Evolutionary conservation across 2,329 filamentous ascomycete genomes (phyloP).

Genomic region (Fusarium xylarioides): DNA sequence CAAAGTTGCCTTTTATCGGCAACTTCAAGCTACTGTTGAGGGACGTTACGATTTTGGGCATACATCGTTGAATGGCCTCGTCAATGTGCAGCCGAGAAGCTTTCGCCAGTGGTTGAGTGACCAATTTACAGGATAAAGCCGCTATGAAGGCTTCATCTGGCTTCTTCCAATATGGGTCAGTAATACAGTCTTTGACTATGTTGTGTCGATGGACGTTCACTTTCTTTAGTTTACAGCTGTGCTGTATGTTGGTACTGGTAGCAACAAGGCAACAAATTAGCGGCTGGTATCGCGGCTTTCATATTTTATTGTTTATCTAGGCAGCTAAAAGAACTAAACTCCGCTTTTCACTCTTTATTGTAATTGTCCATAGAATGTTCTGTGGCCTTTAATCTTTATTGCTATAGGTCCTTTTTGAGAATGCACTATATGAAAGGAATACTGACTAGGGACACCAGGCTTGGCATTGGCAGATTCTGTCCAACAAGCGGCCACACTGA

Average conservation of each 20-base stretch:
- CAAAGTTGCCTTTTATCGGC: slow-evolving; percentile 64
- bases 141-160: neutral
- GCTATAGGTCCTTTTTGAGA: neutral
- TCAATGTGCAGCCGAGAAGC: slow-evolving; percentile 57
- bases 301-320: neutral
- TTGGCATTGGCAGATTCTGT: neutral
- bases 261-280: neutral
- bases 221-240: neutral
- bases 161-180: neutral
- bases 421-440: neutral
- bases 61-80: slow-evolving; percentile 66
- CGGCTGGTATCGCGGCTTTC: slow-evolving; percentile 7
- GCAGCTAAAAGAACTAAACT: neutral
- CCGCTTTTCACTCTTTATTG: neutral
- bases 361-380: neutral
- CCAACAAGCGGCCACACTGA: neutral
- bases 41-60: slow-evolving; percentile 72
- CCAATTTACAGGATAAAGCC: neutral
- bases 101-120: slow-evolving; percentile 64
- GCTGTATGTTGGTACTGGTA: slow-evolving; percentile 3
- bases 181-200: neutral
- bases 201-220: neutral
- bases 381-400: neutral
- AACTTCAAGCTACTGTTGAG: slow-evolving; percentile 73
- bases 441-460: neutral